These are phyloP conservation scores for Babesia ovata DNA, from an alignment of 169 alveolate genomes.

Conservation along the genomic window DNA sequence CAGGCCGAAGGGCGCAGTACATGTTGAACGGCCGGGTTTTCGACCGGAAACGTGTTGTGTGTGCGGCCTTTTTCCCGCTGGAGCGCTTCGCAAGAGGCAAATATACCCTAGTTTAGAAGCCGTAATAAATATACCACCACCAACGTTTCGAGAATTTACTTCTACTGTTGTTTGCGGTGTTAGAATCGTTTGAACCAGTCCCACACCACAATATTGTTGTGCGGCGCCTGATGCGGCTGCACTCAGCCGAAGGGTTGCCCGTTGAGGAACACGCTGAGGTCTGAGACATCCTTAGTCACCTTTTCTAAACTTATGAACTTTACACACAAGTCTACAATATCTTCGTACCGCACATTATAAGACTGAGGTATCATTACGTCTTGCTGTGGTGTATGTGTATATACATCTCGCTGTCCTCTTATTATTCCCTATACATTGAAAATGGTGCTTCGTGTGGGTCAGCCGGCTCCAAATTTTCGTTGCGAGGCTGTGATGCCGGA, in stretches of 20 bases:
- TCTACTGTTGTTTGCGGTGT: neutral
- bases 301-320: too few relatives aligned
- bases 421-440: neutral
- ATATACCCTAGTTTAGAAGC: conserved; percentile 77
- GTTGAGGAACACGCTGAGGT: too few relatives aligned
- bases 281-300: neutral
- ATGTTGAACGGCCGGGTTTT: conserved; percentile 86
- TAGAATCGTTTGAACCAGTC: too few relatives aligned
- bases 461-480: conserved; percentile 95
- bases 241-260: neutral
- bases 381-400: neutral
- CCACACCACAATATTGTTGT: conserved; percentile 35
- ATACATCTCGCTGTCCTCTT: neutral
- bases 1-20: conserved; percentile 86
- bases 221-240: conserved; percentile 12
- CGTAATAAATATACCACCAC: neutral
- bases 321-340: neutral
- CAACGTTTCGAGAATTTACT: neutral
- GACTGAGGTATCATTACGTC: neutral
- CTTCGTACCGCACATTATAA: neutral
- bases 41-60: conserved; percentile 84
- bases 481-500: conserved; percentile 94
- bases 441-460: conserved; percentile 74
- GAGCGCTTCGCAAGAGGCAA: conserved; percentile 78
- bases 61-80: conserved; percentile 88